Evolutionary conservation across 2,329 filamentous ascomycete genomes (phyloP), one percentile per base, ranked within the genome.

Genomic region (Zymoseptoria pseudotritici): DNA sequence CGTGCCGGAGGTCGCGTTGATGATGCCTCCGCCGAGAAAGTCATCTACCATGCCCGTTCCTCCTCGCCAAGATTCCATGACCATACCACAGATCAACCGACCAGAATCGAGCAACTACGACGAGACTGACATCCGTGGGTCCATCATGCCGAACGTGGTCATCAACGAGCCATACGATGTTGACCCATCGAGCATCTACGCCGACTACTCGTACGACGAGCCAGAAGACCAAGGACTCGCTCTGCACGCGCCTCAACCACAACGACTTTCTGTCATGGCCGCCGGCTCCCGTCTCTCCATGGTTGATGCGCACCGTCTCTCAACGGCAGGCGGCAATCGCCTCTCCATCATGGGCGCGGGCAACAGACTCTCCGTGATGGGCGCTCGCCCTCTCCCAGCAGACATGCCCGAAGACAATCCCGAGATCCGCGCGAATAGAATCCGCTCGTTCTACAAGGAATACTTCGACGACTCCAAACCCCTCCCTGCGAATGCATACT

Each of bases 391-490:
- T 21, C 81, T 99, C 63, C 94, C 94, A 4, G 90, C 91, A 42
- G 87, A 92, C 70, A 89, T 96, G 65, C 85, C 90, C 51, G 84
- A 87, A 2, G 94, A 97, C 72, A 93, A 97, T 72, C 91, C 94
- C 0, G 94, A 97, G 74, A 87, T 93, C 70, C 86, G 94, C 69
- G 94, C 94, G 65, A 97, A 97, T 79, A 87, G 94, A 60, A 99
- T 99, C 67, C 85, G 94, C 73, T 99, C 94, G 3, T 99, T 99
- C 79, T 99, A 99, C 80, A 97, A 97, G 79, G 94, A 99, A 73
- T 99, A 99, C 78, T 99, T 99, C 69, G 94, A 97, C 66, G 93
- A 97, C 50, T 85, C 80, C 61, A 89, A 86, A 72, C 74, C 77
- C 2, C 77, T 76, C 50, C 72, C 73, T 11, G 69, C 62, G 4